These are phyloP conservation scores for Benincasa hispida DNA, from an alignment of 306 rosid genomes.

Conservation along the genomic window DNA sequence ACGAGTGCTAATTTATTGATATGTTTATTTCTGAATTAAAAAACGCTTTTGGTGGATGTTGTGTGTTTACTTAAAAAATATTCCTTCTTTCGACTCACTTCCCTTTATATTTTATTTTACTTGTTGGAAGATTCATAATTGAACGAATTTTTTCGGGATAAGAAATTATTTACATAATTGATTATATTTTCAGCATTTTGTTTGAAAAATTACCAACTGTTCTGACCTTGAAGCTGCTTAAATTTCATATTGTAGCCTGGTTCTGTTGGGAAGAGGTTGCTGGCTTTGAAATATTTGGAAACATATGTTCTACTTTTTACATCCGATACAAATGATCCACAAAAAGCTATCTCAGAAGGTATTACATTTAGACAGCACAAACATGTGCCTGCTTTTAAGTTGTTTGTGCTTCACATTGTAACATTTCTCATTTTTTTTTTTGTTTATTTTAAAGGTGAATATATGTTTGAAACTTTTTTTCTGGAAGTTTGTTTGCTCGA, in stretches of 20 bases:
- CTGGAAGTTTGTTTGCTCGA: not conserved
- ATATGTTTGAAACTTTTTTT: not conserved
- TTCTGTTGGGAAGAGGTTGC: conserved; percentile 50
- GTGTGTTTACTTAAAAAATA: not conserved
- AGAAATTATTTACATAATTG: not conserved
- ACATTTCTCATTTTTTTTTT: not conserved
- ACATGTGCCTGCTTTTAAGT: not conserved
- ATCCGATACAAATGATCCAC: conserved; percentile 42
- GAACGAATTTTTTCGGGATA: not conserved
- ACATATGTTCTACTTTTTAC: conserved; percentile 67
- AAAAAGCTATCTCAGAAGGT: conserved; percentile 57
- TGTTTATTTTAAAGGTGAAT: not conserved
- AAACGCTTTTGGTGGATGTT: not conserved
- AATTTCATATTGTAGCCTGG: conserved; percentile 69
- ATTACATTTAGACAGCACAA: conserved; percentile 15
- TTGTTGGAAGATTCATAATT: not conserved
- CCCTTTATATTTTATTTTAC: not conserved
- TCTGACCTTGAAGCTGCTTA: conserved; percentile 25
- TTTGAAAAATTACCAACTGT: conserved; percentile 1
- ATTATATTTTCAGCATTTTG: not conserved
- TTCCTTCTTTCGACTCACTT: not conserved
- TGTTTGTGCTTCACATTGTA: conserved; percentile 2
- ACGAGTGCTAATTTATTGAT: not conserved
- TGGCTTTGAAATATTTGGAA: conserved; percentile 88
- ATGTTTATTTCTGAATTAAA: not conserved